A percentile compares a stretch with the other conserved stretches of the same genome.
These are phyloP conservation scores for Spathaspora boniae DNA, from an alignment of 805 yeast genomes.

Conservation along the genomic window DNA sequence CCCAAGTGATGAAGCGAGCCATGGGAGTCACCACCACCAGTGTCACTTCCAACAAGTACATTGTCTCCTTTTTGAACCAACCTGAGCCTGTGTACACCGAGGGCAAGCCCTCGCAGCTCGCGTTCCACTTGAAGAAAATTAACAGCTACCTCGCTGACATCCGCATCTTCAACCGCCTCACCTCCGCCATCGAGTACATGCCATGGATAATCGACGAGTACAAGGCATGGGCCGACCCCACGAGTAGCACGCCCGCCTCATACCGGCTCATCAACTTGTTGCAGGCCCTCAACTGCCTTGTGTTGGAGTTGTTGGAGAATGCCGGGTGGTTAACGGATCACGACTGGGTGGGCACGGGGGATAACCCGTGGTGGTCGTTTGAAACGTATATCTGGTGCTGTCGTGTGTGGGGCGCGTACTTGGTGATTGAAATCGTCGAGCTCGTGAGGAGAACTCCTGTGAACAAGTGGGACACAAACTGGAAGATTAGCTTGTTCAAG, in stretches of 20 bases:
- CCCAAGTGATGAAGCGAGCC: constrained; percentile 13
- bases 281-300: constrained; percentile 39
- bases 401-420: constrained; percentile 42
- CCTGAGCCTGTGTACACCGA: constrained; percentile 6
- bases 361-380: constrained; percentile 40
- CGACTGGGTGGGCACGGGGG: constrained; percentile 40
- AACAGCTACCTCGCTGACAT: constrained; percentile 38
- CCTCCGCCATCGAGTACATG: constrained; percentile 39
- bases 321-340: constrained; percentile 47
- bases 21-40: constrained; percentile 7
- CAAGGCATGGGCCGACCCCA: constrained; percentile 23
- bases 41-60: too few species aligned
- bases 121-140: constrained; percentile 32
- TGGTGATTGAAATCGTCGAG: constrained; percentile 37
- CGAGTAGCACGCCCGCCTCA: constrained; percentile 21
- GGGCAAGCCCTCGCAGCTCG: constrained; percentile 18
- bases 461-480: constrained; percentile 30
- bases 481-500: constrained; percentile 34
- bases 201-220: constrained; percentile 45
- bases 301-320: constrained; percentile 39
- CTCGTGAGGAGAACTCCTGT: constrained; percentile 38
- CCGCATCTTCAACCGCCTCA: constrained; percentile 39
- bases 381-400: constrained; percentile 44
- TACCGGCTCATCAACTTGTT: constrained; percentile 33
- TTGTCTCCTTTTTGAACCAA: too few species aligned